A percentile compares a stretch with the other conserved stretches of the same genome.
phyloP scores from a whole-genome alignment of 176 grass and related monocot species.

The Cenchrus fungigraminus region DNA sequence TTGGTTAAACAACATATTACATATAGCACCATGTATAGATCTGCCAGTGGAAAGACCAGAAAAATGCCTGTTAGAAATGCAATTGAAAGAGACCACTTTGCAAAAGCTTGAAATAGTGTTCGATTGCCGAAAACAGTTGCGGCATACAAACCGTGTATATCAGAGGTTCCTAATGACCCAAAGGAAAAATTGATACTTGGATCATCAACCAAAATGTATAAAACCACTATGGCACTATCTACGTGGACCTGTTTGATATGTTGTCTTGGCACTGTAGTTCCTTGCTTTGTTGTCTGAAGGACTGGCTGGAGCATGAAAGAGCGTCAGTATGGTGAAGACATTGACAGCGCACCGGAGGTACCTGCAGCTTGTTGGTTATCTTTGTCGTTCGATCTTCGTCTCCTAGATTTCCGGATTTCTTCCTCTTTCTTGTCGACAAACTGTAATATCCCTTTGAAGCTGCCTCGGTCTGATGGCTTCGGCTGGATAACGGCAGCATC shows the following conservation, averaged over 20 bases:
- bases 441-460: constrained; percentile 63
- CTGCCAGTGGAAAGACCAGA: not conserved
- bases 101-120: no score
- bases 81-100: not conserved
- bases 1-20: not conserved
- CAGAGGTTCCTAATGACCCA: constrained; percentile 12
- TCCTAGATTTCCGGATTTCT: constrained; percentile 41
- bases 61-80: not conserved
- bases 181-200: constrained; percentile 7
- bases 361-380: constrained; percentile 49
- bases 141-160: constrained; percentile 3
- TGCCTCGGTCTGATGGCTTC: constrained; percentile 42
- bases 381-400: constrained; percentile 61
- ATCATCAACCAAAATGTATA: constrained; percentile 22
- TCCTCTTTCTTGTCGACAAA: constrained; percentile 77
- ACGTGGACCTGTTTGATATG: constrained; percentile 4
- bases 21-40: not conserved
- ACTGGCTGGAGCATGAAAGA: not conserved
- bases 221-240: constrained; percentile 9
- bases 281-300: constrained; percentile 26
- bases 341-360: constrained; percentile 1
- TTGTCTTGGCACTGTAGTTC: not conserved
- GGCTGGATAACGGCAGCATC: not conserved
- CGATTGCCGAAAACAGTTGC: not conserved
- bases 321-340: constrained; percentile 30